Base-by-base conservation (phyloP, 306 rosid species). In the Parietaria judaica region DNA sequence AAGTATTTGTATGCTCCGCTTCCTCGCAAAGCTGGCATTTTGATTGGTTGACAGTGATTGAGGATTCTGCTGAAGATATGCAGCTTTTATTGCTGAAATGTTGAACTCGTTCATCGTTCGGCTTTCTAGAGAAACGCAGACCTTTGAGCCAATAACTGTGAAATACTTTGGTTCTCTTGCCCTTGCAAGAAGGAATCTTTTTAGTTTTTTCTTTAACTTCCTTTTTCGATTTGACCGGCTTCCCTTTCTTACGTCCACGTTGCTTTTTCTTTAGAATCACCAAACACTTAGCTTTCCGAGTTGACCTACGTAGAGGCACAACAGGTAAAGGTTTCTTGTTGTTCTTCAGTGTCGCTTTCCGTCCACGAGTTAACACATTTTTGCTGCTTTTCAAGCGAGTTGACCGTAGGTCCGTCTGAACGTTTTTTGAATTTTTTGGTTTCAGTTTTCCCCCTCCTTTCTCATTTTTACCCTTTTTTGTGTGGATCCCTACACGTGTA, bases 81-180 rank as follows among this genome's bases (percentile, higher is more conserved):
- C 54, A 68, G 23, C 54, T 82, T 71, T 86, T 84, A 72, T 79
- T 88, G 78, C 78, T 79, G 77, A 92, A 92, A 59, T 66, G 80
- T 74, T 54, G 46, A 73, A 72, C 81, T 11, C 95, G 83, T 61
- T 81, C 90, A 74, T 92, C 96, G 68, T 75, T 79, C 65, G 80
- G 80, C 85, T 80, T 88, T 79, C 81, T 79, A 55, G 96, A 84
- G 67, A 92, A 71, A 73, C 47, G 45, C 60, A 92, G 87, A 70
- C 99, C 99, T 63, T 92, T 86, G 57, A 84, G 76, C 99, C 99
- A 92, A 79, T 84, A 92, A 66, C 88, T 88, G 65, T 48, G 69
- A 68, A 56, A 74, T 44, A 68, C 63, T 51, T 61, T 44, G 8
- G 86, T 75, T 77, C 98, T 75, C 68, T 74, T 86, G 74, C 68